Base-by-base conservation (phyloP, 2,329 filamentous ascomycete genomes). In the Aspergillus sp. region DNA sequence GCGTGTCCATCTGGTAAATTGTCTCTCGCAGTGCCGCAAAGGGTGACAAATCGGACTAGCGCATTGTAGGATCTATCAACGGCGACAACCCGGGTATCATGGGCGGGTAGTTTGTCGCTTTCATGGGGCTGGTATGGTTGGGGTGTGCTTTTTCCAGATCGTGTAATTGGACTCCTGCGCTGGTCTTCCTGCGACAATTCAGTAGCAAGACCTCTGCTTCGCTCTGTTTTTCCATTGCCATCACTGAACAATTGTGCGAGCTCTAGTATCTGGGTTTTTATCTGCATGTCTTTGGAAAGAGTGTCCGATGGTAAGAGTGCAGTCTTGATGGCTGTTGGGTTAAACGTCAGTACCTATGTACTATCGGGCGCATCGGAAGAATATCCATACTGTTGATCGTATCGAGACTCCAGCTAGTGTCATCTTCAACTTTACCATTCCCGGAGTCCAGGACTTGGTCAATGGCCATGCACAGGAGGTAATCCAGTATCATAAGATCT, bases 401-500 rank as follows among this genome's bases (percentile, higher is more conserved):
- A 2, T 66, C 39, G 8, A 72, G 57, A 19, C 68, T 38, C 60
- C 71, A 68, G 23, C 67, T 61, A 30, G 63, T 54, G 27, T 71
- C 66, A 38, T 58, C 52, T 51, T 56, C 17, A n/a, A 60, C 25
- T 7, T 25, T 42, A 42, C 53, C 57, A 57, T 48, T 63, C 50
- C 57, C 63, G 59, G 76, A 73, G 25, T 74, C 70, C 36, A 85
- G 69, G 4, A 82, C 71, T 41, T 73, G 69, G 19, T 77, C 70
- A 44, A 78, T 80, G 7, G 81, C 76, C 49, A 80, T 77, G 73
- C 79, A 81, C 42, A 81, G 66, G 3, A 86, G 70, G 64, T 84
- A 86, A 67, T 87, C 84, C n/a, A 86, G 73, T 47, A 86, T 84
- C 69, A 84, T 79, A 38, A 80, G 68, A 63, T 87, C 81, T 13